Base-by-base conservation (phyloP, 805 yeast species). In the Starmerella powellii region DNA sequence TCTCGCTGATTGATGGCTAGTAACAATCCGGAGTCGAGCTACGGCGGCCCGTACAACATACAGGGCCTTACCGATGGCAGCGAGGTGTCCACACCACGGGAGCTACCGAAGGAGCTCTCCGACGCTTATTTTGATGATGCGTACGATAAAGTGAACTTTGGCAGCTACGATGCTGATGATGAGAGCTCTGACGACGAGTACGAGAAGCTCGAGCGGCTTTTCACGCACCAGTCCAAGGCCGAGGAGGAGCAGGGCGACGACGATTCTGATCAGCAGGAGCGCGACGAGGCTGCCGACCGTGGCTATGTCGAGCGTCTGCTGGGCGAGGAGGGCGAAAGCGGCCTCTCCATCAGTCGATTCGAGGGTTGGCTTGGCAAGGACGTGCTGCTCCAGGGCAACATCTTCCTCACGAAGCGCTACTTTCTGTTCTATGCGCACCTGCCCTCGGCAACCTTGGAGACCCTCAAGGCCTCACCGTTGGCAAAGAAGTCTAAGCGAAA, bases 331-430 rank as follows among this genome's bases (percentile, higher is more conserved):
- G 37, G 24, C 15, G 44, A 35, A n/a, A 37, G 23, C 17, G 40
- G 39, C 11, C 10, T 34, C 2, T 19, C 35, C 8, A 26, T 46
- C 17, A 27, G 37, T 12, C 34, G 37, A 8, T 48, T 34, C 30
- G 45, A 35, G 13, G 50, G 42, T 15, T 87, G 95, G 94, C 64
- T 87, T 29, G 65, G 85, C 44, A 73, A 77, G 46, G 94, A 83
- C 53, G 91, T 87, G 0, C 63, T 88, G 21, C 63, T 86, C 20
- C 95, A 85, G 59, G 97, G 97, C 2, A 87, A 81, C 53, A 59
- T 86, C 15, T 80, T 80, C 52, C 59, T 88, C 20, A 86, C 96
- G 1, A 60, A 66, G 33, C 63, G 69, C 13, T 73, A 73, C 47
- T 56, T 87, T 5, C 62, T 84, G 34, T 88, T 83, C 56, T 80